Base-by-base conservation (phyloP, 148 eudicot species). In the Cornus suecica region DNA sequence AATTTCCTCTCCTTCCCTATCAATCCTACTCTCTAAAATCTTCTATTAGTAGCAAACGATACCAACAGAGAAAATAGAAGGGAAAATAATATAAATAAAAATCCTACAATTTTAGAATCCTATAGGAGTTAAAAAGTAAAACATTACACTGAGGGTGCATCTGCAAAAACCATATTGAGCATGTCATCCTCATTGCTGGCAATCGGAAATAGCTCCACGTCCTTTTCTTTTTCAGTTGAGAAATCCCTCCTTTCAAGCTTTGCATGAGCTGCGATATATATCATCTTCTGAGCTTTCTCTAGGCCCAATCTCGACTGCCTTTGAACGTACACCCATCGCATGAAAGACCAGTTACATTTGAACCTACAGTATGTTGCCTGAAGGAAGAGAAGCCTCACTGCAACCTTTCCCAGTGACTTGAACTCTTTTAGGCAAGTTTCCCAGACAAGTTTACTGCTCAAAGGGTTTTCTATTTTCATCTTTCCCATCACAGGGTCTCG, bases 341-440 rank as follows among this genome's bases (percentile, higher is more conserved):
- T n/a, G n/a, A n/a, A n/a, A n/a, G n/a, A n/a, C n/a, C n/a, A n/a
- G n/a, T 79, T 82, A 52, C 75, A 73, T 60, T 79, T 79, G 24
- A 81, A 74, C 67, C 87, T 77, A 56, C 80, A 79, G 27, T 85
- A 84, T 31, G 87, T 84, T 41, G 85, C 87, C 22, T 79, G 84
- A 63, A 84, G 87, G 74, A 84, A 84, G 52, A 84, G 82, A 69
- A 84, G 87, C 78, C 87, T 76, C n/a, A 67, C 78, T 10, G 87
- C 87, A 76, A 84, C 82, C 73, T 82, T 84, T 28, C 87, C 71
- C 28, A 84, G 26, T 45, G 78, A 76, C 54, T 70, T 76, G 16
- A 79, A 84, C 31, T 81, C 87, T 70, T 82, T 84, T 26, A 84
- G 69, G 69, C 80, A 76, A 32, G 87, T 84, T 71, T 84, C 87